phyloP scores from a whole-genome alignment of 345 rosid species.

The Chamaenerion angustifolium region DNA sequence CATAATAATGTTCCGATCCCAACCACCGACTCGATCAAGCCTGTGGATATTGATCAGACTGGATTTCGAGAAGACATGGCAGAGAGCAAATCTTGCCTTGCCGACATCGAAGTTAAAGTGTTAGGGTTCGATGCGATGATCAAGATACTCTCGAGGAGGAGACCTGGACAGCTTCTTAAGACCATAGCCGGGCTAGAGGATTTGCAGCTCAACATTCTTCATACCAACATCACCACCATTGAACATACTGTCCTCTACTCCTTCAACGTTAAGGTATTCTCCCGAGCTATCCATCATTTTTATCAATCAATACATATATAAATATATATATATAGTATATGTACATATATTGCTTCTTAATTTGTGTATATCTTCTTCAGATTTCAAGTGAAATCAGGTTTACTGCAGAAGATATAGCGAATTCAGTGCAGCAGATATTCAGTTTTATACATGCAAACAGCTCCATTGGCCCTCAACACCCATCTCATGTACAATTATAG shows the following conservation, averaged over 20 bases:
- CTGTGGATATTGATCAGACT: slow-evolving; percentile 22
- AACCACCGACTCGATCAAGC: slow-evolving; percentile 18
- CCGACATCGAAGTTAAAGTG: slow-evolving; percentile 85
- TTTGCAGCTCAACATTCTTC: slow-evolving; percentile 76
- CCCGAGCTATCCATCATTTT: not conserved
- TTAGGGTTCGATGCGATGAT: slow-evolving; percentile 89
- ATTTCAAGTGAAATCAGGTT: slow-evolving; percentile 53
- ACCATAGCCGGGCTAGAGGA: slow-evolving; percentile 90
- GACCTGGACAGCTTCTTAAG: slow-evolving; percentile 71
- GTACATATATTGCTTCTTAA: too few species aligned
- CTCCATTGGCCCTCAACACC: slow-evolving; percentile 11
- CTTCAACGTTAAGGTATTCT: slow-evolving; percentile 86
- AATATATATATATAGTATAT: too few species aligned
- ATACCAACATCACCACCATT: slow-evolving; percentile 88
- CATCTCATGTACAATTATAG: too few species aligned
- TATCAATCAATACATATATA: not conserved
- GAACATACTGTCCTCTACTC: slow-evolving; percentile 95
- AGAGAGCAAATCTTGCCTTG: slow-evolving; percentile 68
- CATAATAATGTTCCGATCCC: slow-evolving; percentile 24
- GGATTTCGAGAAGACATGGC: slow-evolving; percentile 64
- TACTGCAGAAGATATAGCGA: slow-evolving; percentile 80
- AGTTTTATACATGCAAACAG: slow-evolving; percentile 77
- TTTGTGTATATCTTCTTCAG: slow-evolving; percentile 17
- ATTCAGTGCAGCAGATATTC: slow-evolving; percentile 79
- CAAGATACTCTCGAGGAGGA: slow-evolving; percentile 82